Evolutionary conservation across 208 protist species (phyloP).

Genomic region (Trypanosoma theileri): DNA sequence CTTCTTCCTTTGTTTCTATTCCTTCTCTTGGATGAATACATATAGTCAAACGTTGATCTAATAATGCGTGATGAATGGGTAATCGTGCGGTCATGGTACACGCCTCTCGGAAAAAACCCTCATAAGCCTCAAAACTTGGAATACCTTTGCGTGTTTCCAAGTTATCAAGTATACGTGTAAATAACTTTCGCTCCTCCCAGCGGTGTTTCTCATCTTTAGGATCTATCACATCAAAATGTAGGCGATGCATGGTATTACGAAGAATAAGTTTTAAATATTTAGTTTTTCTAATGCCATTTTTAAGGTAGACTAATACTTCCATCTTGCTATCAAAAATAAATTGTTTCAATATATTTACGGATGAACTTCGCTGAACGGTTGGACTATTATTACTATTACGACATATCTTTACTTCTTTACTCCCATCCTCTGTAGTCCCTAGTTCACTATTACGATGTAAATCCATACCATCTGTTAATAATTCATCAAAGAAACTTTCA

Average conservation of each 20-base stretch:
- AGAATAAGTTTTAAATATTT: constrained; percentile 74
- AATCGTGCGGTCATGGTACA: constrained; percentile 39
- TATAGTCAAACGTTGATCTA: neutral
- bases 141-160: constrained; percentile 65
- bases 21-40: neutral
- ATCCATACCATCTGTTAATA: neutral
- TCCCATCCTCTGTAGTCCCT: too few species aligned
- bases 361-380: neutral
- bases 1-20: too few species aligned
- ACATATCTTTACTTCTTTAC: too few species aligned
- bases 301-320: constrained; percentile 70
- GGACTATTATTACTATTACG: too few species aligned
- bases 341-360: neutral
- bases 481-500: neutral
- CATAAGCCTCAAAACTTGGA: constrained; percentile 60
- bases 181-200: constrained; percentile 67
- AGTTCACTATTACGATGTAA: neutral
- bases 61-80: constrained; percentile 40
- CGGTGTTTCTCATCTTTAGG: constrained; percentile 58
- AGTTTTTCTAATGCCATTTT: constrained; percentile 40
- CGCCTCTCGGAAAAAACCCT: constrained; percentile 42
- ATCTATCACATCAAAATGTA: constrained; percentile 68
- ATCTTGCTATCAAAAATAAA: constrained; percentile 58
- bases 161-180: constrained; percentile 67
- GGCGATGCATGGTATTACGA: constrained; percentile 44